Percentiles rank a stretch among this genome's conserved stretches.
phyloP scores from a whole-genome alignment of 768 basidiomycete genomes.

The Tephrocybe sp. region DNA sequence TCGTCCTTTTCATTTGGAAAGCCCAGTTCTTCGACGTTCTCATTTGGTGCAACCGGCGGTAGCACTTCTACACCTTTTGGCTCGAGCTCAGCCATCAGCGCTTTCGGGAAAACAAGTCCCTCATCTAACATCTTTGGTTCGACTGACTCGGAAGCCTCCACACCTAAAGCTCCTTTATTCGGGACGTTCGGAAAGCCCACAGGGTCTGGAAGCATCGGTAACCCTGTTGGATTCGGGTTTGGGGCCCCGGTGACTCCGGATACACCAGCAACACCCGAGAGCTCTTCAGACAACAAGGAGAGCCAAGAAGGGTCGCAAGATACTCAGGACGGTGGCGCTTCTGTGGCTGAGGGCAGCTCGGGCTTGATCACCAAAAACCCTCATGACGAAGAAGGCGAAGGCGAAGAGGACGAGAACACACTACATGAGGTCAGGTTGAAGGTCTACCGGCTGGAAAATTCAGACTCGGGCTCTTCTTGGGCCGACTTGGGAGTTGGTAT shows the following conservation, averaged over 20 bases:
- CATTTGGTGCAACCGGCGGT: constrained; percentile 1
- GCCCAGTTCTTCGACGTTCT: background rate
- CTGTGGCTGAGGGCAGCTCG: constrained; percentile 24
- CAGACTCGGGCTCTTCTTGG: constrained; percentile 48
- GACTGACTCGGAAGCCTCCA: constrained; percentile 2
- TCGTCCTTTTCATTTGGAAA: background rate
- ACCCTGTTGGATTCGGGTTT: constrained; percentile 65
- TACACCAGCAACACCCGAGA: background rate
- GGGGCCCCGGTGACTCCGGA: constrained; percentile 35
- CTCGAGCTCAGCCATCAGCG: background rate
- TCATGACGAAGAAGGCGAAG: constrained; percentile 76
- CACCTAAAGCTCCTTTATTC: constrained; percentile 22
- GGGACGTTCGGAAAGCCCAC: constrained; percentile 32
- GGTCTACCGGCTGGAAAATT: constrained; percentile 56
- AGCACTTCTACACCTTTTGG: background rate
- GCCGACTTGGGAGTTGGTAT: constrained; percentile 66
- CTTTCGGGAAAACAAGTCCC: background rate
- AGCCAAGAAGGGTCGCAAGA: constrained; percentile 9
- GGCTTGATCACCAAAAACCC: constrained; percentile 27
- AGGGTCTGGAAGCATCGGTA: constrained; percentile 52
- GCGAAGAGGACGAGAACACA: constrained; percentile 81
- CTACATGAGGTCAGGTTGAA: constrained; percentile 57
- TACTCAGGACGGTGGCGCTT: constrained; percentile 16
- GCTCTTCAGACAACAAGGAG: constrained; percentile 8
- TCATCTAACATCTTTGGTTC: background rate